Percentiles rank a stretch among this genome's conserved stretches.
Evolutionary conservation across 176 grass and related monocot genomes (phyloP).

Genomic region (Cymbopogon citratus): DNA sequence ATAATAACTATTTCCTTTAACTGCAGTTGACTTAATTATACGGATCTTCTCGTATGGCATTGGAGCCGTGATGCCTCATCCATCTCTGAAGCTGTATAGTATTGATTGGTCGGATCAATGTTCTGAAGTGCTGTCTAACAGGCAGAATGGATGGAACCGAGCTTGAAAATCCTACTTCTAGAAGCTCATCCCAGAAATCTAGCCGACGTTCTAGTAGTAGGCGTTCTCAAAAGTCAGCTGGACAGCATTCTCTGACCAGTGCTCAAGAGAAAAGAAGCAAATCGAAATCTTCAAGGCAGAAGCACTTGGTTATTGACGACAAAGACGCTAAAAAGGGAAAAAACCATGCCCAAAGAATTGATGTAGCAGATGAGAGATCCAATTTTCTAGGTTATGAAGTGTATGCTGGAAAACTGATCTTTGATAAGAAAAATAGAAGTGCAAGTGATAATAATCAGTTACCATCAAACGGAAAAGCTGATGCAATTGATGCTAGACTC

Average conservation of each 20-base stretch:
- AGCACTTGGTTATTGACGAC: conserved; percentile 28
- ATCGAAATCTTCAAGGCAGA: conserved; percentile 51
- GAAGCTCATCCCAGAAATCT: conserved; percentile 64
- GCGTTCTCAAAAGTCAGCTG: conserved; percentile 50
- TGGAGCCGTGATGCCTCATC: conserved; percentile 27
- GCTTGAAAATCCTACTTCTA: conserved; percentile 51
- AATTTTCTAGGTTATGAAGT: conserved; percentile 88
- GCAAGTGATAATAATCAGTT: conserved; percentile 39
- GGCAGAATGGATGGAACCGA: conserved; percentile 59
- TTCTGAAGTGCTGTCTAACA: conserved; percentile 22
- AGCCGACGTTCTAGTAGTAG: conserved; percentile 50
- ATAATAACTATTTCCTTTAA: conserved; percentile 4
- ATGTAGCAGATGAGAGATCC: conserved; percentile 79
- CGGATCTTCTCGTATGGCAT: conserved; percentile 28
- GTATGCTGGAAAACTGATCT: conserved; percentile 65
- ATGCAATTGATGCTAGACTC: conserved; percentile 62
- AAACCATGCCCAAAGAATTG: conserved; percentile 55
- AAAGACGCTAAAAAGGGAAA: conserved; percentile 50
- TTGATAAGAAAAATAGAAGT: conserved; percentile 64
- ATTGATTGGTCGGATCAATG: conserved; percentile 5
- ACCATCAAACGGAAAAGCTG: conserved; percentile 37
- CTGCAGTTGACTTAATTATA: conserved; percentile 25
- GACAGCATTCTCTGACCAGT: conserved; percentile 70
- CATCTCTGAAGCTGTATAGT: neutral
- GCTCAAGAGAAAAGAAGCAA: conserved; percentile 88